Evolutionary conservation across 345 rosid species (phyloP).

Genomic region (Lepidium aucheri): DNA sequence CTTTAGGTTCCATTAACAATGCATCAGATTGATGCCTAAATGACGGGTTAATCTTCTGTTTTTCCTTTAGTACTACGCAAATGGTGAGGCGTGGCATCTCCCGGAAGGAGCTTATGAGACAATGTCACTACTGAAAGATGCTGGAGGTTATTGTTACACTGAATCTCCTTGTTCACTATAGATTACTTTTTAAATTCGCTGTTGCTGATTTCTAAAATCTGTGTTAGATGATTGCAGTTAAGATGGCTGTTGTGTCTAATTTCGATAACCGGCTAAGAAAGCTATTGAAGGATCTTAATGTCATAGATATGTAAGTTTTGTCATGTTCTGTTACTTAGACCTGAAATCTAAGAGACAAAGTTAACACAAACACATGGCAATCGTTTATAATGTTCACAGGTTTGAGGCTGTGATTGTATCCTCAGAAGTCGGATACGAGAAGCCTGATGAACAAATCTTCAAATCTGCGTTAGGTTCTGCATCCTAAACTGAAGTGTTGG

Average conservation of each 20-base stretch:
- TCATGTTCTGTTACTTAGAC: not conserved
- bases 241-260: slow-evolving; percentile 84
- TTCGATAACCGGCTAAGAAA: slow-evolving; percentile 78
- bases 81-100: slow-evolving; percentile 84
- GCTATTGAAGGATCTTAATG: slow-evolving; percentile 68
- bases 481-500: not conserved
- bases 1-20: not conserved
- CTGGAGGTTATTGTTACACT: slow-evolving; percentile 54
- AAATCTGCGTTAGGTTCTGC: slow-evolving; percentile 60
- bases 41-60: not conserved
- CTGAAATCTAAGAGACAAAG: not conserved
- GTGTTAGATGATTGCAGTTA: slow-evolving; percentile 46
- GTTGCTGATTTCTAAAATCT: slow-evolving; percentile 12
- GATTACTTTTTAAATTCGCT: slow-evolving; percentile 8
- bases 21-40: not conserved
- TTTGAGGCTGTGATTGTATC: slow-evolving; percentile 78
- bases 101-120: slow-evolving; percentile 70
- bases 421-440: slow-evolving; percentile 79
- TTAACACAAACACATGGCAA: not conserved
- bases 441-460: slow-evolving; percentile 70
- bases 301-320: slow-evolving; percentile 61
- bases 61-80: slow-evolving; percentile 54
- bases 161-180: slow-evolving; percentile 8
- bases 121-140: slow-evolving; percentile 52
- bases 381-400: slow-evolving; percentile 28